Evolutionary conservation across 345 rosid species (phyloP), one percentile per base, ranked within the genome.

Genomic region (Hirschfeldia incana): DNA sequence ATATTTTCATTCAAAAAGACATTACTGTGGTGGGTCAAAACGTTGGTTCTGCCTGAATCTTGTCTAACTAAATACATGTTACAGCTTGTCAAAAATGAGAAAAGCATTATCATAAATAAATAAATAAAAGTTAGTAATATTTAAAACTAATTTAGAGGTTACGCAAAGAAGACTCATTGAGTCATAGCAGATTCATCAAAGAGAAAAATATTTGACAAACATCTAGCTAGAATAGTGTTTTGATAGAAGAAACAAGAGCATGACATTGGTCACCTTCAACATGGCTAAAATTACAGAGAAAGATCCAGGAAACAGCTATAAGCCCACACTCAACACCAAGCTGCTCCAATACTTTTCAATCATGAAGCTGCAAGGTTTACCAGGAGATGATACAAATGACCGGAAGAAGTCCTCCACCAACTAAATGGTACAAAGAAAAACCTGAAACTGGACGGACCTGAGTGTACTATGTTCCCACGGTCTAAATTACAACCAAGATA

Each of bases 341-440:
- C 7, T n/a, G 17, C 57, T 51, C 57, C 21, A 51, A 51, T 51
- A 13, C 57, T n/a, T 51, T 51, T 5, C 21, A 51, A 51, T 51
- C 21, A 51, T 51, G 57, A 51, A 51, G 57, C 57, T 51, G 57
- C 57, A 51, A 51, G 57, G 57, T 51, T 51, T n/a, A 49, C 98
- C 96, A 65, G 97, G 88, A 70, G 97, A 80, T 93, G 90, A 83
- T 90, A 97, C 82, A 93, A n/a, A 83, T 42, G 98, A 95, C 78
- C 90, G 97, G 84, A 95, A 93, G 85, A 93, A 91, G 72, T 91
- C 97, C 83, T 93, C 99, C 87, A 89, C 97, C 88, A 93, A 80
- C 99, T 95, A 81, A n/a, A 21, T 17, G 70, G 34, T 9, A 73
- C 55, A 76, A 51, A 67, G 61, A 51, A 46, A 53, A 64, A 53